phyloP scores from a whole-genome alignment of 768 basidiomycete species.

The Suillus placidus region DNA sequence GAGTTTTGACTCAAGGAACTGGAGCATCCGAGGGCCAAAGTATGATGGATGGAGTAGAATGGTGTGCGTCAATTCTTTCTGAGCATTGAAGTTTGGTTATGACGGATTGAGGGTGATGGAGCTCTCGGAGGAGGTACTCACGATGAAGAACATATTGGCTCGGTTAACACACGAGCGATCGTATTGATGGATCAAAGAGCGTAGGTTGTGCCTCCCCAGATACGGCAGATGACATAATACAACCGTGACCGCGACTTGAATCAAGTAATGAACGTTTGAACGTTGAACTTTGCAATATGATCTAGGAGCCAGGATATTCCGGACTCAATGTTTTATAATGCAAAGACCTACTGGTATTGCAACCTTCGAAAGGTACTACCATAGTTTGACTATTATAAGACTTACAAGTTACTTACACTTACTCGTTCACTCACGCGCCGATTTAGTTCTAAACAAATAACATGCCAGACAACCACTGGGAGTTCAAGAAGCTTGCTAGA shows the following conservation, averaged over 20 bases:
- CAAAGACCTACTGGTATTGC: neutral
- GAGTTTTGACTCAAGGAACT: conserved; percentile 90
- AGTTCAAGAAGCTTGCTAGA: neutral
- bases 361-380: neutral
- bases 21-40: conserved; percentile 94
- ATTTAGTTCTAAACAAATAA: neutral
- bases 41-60: conserved; percentile 98
- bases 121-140: conserved; percentile 37
- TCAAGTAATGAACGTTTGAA: too few species aligned
- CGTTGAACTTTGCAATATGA: neutral
- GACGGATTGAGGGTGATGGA: neutral
- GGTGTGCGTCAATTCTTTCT: conserved; percentile 98
- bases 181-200: neutral
- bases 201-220: neutral
- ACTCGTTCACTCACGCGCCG: neutral
- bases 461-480: neutral
- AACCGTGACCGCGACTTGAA: neutral
- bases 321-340: neutral
- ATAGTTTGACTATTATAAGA: neutral
- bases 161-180: neutral
- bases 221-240: conserved; percentile 1
- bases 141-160: conserved; percentile 69
- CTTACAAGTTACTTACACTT: neutral
- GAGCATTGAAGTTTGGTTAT: conserved; percentile 10
- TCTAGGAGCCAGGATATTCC: neutral